phyloP scores from a whole-genome alignment of 1,284 basidiomycete species.

The Dichomitus squalens region DNA sequence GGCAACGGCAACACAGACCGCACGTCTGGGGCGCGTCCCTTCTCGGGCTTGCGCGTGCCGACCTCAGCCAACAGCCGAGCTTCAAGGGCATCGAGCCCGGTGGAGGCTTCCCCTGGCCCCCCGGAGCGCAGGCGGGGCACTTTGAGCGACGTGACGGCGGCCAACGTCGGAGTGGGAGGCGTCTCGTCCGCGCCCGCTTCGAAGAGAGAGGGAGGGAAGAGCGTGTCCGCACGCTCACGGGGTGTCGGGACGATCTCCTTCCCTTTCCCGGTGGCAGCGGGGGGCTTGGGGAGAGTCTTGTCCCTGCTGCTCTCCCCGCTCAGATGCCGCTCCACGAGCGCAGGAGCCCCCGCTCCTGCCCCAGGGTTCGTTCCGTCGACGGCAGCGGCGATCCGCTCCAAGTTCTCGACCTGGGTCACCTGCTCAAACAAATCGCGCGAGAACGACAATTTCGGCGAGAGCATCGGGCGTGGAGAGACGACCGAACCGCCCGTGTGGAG shows the following conservation, averaged over 20 bases:
- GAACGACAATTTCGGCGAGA: slow-evolving; percentile 58
- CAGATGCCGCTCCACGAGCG: slow-evolving; percentile 5
- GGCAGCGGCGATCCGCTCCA: slow-evolving; percentile 67
- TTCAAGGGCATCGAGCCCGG: slow-evolving; percentile 67
- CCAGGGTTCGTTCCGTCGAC: too few relatives aligned
- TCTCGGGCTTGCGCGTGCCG: slow-evolving; percentile 57
- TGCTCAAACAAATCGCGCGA: slow-evolving; percentile 40
- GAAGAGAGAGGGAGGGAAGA: slow-evolving; percentile 30
- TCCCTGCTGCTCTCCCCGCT: slow-evolving; percentile 35
- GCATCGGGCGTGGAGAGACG: slow-evolving; percentile 61
- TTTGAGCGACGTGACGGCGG: slow-evolving; percentile 46
- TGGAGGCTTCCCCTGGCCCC: slow-evolving; percentile 24
- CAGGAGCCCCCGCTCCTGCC: slow-evolving; percentile 39
- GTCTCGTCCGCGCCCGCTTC: slow-evolving; percentile 26
- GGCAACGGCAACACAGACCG: slow-evolving; percentile 40
- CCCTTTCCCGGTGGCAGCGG: slow-evolving; percentile 36
- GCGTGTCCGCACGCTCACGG: slow-evolving; percentile 34
- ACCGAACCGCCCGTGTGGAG: slow-evolving; percentile 37
- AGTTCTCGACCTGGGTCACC: slow-evolving; percentile 52
- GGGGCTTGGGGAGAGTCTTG: slow-evolving; percentile 64
- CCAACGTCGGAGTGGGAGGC: slow-evolving; percentile 55
- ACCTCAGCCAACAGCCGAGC: slow-evolving; percentile 62
- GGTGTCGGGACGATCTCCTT: slow-evolving; percentile 17
- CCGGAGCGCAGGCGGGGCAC: slow-evolving; percentile 30
- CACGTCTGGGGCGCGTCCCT: slow-evolving; percentile 45